Evolutionary conservation across 208 protist species (phyloP).

Genomic region (Acanthamoeba sp.): DNA sequence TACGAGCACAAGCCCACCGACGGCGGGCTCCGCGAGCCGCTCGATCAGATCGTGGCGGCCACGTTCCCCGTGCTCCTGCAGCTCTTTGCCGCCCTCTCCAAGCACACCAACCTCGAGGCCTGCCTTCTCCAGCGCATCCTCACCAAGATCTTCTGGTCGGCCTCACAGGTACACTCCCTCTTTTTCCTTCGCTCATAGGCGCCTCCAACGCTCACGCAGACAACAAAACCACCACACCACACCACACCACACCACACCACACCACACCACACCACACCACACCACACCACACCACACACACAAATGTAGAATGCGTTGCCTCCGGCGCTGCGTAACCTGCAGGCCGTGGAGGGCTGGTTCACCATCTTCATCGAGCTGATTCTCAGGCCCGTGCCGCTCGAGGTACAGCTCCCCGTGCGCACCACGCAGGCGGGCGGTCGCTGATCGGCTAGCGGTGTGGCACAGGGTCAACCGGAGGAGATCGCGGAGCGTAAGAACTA

Average conservation of each 20-base stretch:
- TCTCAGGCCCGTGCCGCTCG: neutral
- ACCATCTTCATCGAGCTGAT: neutral
- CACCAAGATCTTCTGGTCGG: conserved; percentile 66
- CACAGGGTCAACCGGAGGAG: conserved; percentile 53
- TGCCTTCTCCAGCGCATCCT: neutral
- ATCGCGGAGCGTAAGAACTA: conserved; percentile 24
- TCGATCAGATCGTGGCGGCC: conserved; percentile 48
- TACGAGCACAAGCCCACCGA: conserved; percentile 59
- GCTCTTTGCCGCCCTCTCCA: conserved; percentile 32
- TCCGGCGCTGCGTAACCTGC: neutral
- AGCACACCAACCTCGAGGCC: conserved; percentile 22
- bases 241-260: no score
- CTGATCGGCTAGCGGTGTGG: neutral
- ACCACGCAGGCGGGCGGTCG: neutral
- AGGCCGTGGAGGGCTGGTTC: conserved; percentile 16
- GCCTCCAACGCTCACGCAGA: neutral
- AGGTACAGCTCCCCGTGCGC: neutral
- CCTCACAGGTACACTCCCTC: neutral
- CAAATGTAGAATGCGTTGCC: neutral
- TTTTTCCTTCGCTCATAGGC: neutral
- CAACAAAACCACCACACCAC: neutral
- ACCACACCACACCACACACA: no score
- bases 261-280: no score
- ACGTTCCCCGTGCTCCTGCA: conserved; percentile 28
- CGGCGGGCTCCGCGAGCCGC: conserved; percentile 56